A percentile compares a stretch with the other conserved stretches of the same genome.
Conservation (phyloP, 352 stramenopile species). For the Saprolegnia diclina region DNA sequence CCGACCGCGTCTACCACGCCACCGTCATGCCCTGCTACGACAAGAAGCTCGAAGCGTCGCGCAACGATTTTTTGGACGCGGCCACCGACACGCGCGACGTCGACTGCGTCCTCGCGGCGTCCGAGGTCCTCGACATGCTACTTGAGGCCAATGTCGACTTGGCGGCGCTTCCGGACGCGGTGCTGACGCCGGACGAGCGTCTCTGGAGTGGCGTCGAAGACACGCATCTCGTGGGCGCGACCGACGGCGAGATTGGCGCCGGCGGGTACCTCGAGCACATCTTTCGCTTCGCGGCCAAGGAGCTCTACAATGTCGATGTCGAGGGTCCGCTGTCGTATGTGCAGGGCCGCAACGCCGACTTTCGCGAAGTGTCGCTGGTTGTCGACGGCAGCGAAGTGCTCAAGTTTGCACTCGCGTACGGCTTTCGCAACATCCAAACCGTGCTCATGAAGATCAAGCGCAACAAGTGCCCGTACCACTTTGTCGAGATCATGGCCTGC, state of each 20-base stretch:
- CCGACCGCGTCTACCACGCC: slow-evolving; percentile 89
- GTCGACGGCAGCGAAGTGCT: slow-evolving; percentile 80
- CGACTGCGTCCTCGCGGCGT: slow-evolving; percentile 91
- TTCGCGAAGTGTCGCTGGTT: slow-evolving; percentile 70
- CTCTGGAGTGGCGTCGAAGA: slow-evolving; percentile 69
- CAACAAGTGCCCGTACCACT: slow-evolving; percentile 90
- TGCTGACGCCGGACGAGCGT: slow-evolving; percentile 56
- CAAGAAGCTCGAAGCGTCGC: slow-evolving; percentile 97
- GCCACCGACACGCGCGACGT: slow-evolving; percentile 79
- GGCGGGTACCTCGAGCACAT: slow-evolving; percentile 91
- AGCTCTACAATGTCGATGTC: slow-evolving; percentile 85
- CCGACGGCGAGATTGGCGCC: slow-evolving; percentile 32
- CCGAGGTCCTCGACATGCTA: slow-evolving; percentile 74
- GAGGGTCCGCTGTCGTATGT: slow-evolving; percentile 79
- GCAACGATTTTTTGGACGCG: slow-evolving; percentile 81
- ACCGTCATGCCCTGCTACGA: slow-evolving; percentile 98
- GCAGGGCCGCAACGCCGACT: slow-evolving; percentile 84
- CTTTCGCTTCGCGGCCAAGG: slow-evolving; percentile 85
- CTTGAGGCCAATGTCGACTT: slow-evolving; percentile 52
- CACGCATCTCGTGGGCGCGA: slow-evolving; percentile 40
- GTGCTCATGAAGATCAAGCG: slow-evolving; percentile 91
- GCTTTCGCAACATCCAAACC: slow-evolving; percentile 96
- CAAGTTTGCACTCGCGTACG: slow-evolving; percentile 92
- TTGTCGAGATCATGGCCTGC: slow-evolving; percentile 98
- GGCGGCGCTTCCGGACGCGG: slow-evolving; percentile 48